Evolutionary conservation across 2,329 filamentous ascomycete genomes (phyloP), one percentile per base, ranked within the genome.

Genomic region (Penicillium hesseltinei): DNA sequence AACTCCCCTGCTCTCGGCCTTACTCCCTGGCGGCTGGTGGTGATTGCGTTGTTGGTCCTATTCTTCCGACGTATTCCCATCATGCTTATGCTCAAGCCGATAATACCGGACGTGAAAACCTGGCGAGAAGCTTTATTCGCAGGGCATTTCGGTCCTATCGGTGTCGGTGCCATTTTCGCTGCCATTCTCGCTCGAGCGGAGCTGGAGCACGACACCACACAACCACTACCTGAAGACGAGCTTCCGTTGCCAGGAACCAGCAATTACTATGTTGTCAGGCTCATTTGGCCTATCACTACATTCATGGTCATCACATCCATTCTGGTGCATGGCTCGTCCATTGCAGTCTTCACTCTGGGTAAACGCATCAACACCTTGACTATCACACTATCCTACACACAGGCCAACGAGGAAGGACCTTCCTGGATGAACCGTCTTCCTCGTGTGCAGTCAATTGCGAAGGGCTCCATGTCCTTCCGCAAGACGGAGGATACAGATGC

Each of bases 351-450:
- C 69, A 97, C 94, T 0, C 84, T 99, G 1, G 94, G 94, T 67
- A 99, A 97, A 76, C 92, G 90, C 60, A 99, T 99, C 83, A 97
- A 97, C 77, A 97, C 94, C 0, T 78, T 99, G 64, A 92, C 91
- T 1, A 82, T 99, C 59, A 97, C 94, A 54, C 90, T 99, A 84
- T 97, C 94, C 0, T 99, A 97, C 78, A 99, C 94, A 0, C 86
- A 88, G 60, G 92, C 88, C 19, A 90, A 89, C 50, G 93, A 96
- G 55, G 91, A 96, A 36, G 91, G 92, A 0, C 90, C 92, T 2
- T 87, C 87, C 2, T 99, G 94, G 94, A 96, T 97, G 90, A 94
- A 95, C 66, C 84, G 94, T 53, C 80, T 99, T 43, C 94, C 94
- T 5, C 82, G 86, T 47, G 86, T 89, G 35, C 89, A 91, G 63